Conservation (phyloP, 1,284 basidiomycete species). For the Cutaneotrichosporon arboriforme region DNA sequence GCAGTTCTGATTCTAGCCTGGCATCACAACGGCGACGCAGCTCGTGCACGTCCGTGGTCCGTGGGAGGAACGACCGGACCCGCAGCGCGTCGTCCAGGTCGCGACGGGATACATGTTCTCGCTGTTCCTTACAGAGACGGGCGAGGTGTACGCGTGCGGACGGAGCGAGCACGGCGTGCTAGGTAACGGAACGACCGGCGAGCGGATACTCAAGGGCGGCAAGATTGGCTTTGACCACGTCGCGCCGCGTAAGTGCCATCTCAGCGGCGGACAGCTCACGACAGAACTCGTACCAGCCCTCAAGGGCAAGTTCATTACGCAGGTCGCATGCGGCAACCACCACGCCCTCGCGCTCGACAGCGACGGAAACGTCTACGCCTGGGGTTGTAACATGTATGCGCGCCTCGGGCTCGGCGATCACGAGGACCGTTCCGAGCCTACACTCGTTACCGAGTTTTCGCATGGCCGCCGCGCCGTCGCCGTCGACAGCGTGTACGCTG, state of each 20-base stretch:
- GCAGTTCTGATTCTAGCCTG: constrained; percentile 15
- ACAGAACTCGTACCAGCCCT: constrained; percentile 66
- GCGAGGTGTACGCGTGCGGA: constrained; percentile 84
- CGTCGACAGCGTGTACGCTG: constrained; percentile 57
- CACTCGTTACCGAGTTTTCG: neutral
- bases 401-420: constrained; percentile 63
- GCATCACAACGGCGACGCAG: constrained; percentile 15
- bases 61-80: constrained; percentile 29
- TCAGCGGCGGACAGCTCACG: constrained; percentile 1
- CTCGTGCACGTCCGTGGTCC: constrained; percentile 35
- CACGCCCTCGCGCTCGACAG: constrained; percentile 75
- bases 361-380: constrained; percentile 76
- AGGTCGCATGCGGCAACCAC: constrained; percentile 79
- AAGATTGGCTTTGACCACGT: constrained; percentile 78
- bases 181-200: constrained; percentile 68
- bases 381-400: constrained; percentile 53
- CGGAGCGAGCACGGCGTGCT: constrained; percentile 90
- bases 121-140: constrained; percentile 69
- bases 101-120: constrained; percentile 79
- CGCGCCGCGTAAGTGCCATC: constrained; percentile 51
- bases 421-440: constrained; percentile 56
- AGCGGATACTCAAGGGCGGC: constrained; percentile 75
- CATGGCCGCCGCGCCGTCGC: constrained; percentile 48
- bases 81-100: constrained; percentile 43
- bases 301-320: constrained; percentile 65